phyloP scores from a whole-genome alignment of 2,329 filamentous ascomycete genomes.

The Aspergillus latus region DNA sequence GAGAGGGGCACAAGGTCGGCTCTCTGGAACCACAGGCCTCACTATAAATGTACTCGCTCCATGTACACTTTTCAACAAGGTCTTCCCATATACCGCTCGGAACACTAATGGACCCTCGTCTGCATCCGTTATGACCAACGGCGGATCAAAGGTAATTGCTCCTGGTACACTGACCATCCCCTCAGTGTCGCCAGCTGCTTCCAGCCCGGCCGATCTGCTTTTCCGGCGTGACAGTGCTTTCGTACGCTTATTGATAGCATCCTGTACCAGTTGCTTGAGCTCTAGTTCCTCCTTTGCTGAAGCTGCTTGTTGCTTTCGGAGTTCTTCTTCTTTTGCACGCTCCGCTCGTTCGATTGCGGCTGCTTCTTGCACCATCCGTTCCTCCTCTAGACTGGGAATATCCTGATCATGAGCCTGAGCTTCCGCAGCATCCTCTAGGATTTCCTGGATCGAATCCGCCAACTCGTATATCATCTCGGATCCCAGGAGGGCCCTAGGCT shows the following conservation, averaged over 20 bases:
- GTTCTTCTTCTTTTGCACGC: slow-evolving; percentile 51
- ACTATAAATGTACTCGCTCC: slow-evolving; percentile 68
- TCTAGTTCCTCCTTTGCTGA: slow-evolving; percentile 43
- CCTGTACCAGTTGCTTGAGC: slow-evolving; percentile 40
- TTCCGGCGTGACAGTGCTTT: slow-evolving; percentile 42
- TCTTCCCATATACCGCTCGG: slow-evolving; percentile 68
- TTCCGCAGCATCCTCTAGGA: slow-evolving; percentile 82
- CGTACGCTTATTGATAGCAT: slow-evolving; percentile 41
- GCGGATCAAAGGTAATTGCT: slow-evolving; percentile 45
- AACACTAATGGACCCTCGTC: slow-evolving; percentile 67
- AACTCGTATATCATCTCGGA: slow-evolving; percentile 67
- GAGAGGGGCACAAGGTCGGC: slow-evolving; percentile 57
- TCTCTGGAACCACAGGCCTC: slow-evolving; percentile 62
- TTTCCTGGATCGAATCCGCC: slow-evolving; percentile 60
- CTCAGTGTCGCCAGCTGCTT: slow-evolving; percentile 30
- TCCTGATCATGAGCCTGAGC: slow-evolving; percentile 72
- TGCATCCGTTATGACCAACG: slow-evolving; percentile 58
- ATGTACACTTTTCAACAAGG: slow-evolving; percentile 63
- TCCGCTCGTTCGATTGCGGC: slow-evolving; percentile 59
- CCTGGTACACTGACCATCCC: slow-evolving; percentile 36
- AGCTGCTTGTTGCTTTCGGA: slow-evolving; percentile 43
- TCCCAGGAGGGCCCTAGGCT: slow-evolving; percentile 64
- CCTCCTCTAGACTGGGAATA: slow-evolving; percentile 83
- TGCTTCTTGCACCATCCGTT: slow-evolving; percentile 79
- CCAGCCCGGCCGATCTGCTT: slow-evolving; percentile 36